Conservation (phyloP, 2,329 filamentous ascomycete species). For the Fusarium albidum region DNA sequence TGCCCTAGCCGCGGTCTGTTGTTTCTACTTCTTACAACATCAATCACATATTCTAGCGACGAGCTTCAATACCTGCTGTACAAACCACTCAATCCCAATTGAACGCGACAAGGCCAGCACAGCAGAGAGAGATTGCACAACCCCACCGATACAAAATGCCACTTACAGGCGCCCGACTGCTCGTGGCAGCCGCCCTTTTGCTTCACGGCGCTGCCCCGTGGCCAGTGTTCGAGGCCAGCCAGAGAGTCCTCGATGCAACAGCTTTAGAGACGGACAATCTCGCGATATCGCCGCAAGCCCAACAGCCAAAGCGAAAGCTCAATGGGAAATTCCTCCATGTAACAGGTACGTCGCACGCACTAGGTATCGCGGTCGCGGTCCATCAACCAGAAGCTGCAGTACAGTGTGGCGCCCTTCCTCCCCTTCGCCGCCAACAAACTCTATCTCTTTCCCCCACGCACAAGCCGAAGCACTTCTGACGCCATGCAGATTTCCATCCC, state of each 20-base stretch:
- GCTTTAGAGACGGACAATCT: constrained; percentile 19
- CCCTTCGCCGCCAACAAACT: constrained; percentile 4
- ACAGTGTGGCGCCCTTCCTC: constrained; percentile 11
- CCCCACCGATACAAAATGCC: constrained; percentile 33
- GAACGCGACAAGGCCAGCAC: neutral
- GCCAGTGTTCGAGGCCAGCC: constrained; percentile 32
- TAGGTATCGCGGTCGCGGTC: no score
- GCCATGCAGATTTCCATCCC: constrained; percentile 80
- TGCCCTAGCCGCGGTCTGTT: constrained; percentile 8
- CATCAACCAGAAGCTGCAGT: constrained; percentile 6
- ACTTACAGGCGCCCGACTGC: constrained; percentile 40
- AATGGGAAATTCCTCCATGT: constrained; percentile 86
- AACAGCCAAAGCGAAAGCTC: constrained; percentile 55
- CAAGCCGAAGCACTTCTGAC: constrained; percentile 22
- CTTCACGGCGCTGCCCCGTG: constrained; percentile 32
- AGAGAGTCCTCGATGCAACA: constrained; percentile 28
- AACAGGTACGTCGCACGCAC: constrained; percentile 68
- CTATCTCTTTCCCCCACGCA: neutral
- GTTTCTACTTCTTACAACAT: constrained; percentile 9
- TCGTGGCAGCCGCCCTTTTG: constrained; percentile 39
- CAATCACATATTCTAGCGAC: constrained; percentile 1
- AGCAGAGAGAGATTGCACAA: neutral
- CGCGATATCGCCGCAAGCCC: constrained; percentile 21
- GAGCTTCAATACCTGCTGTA: neutral
- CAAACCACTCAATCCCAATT: neutral